Base-by-base conservation (phyloP, 306 rosid species). In the Dalbergia oliveri region DNA sequence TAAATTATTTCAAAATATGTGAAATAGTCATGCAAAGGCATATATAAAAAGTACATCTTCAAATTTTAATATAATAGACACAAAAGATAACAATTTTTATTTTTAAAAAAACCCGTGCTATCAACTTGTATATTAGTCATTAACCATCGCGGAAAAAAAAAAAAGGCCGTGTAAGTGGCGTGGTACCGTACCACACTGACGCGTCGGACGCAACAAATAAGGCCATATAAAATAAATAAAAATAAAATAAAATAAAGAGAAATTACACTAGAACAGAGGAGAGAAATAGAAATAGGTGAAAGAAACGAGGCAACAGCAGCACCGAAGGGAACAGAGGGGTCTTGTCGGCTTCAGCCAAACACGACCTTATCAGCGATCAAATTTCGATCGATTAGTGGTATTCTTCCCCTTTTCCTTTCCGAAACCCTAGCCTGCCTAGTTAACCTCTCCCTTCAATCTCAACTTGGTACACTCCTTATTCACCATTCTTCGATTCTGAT, bases 341-440 rank as follows among this genome's bases (percentile, higher is more conserved):
- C 78, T 86, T 94, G 98, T 94, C 97, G 97, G 97, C 94, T 85
- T 91, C 88, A 77, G 84, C 93, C 97, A 89, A 94, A 90, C 97
- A 94, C 89, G 85, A 92, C 88, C 98, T 88, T 86, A 88, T 88
- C 92, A 75, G 53, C 85, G 84, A 88, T 80, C 78, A 35, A 65
- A 53, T 68, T 74, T 82, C 83, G 88, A 77, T 82, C 88, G 74
- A 66, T n/a, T n/a, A 11, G 23, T 47, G 2, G 14, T 4, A n/a
- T 26, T 60, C 60, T 66, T 51, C 64, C 62, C 8, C 71, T 45
- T 56, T 44, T 60, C 80, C 23, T 35, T 62, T 18, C 75, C 21
- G 14, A 44, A 76, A 62, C 82, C 78, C 82, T 73, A 73, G 34
- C 34, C 41, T 31, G 45, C 15, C 26, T 18, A 26, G 31, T 2